Evolutionary conservation across 768 basidiomycete genomes (phyloP), one percentile per base, ranked within the genome.

Genomic region (Suillus americanus): DNA sequence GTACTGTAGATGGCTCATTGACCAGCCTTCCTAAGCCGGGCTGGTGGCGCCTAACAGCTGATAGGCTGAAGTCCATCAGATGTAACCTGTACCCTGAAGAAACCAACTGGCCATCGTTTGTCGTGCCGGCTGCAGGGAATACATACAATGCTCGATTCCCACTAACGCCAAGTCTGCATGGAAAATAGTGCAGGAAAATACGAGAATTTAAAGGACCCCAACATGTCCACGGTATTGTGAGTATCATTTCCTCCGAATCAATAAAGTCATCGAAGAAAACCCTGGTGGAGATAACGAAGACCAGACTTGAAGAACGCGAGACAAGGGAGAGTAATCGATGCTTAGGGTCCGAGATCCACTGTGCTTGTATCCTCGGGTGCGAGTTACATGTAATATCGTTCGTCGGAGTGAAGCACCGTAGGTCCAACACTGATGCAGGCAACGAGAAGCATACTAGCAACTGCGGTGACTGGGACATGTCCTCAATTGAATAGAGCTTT

Each of bases 401-500:
- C 38, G 25, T 59, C 25, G 25, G 38, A 59, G 40, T 18, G 25
- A 16, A 38, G 23, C 55, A 57, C 8, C 18, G 14, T 18, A 41
- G 25, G 38, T 8, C 5, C 1, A 12, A 18, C 16, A 25, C 1
- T 41, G 57, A 28, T 20, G 12, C 10, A 28, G 38, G 57, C 38
- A 59, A 59, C 23, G 28, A 28, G 25, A 59, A 59, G 16, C 38
- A 28, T 12, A 25, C 38, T 18, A 59, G 38, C 25, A 59, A 28
- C 28, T 28, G 57, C 18, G 25, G 57, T 20, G 25, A 3, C 18
- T 20, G 25, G 9, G 57, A 41, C 38, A 20, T 28, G 18, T 59
- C 25, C 57, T 59, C 57, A 2, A 59, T 59, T 28, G 25, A 59
- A 59, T 59, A 59, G 25, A 40, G 38, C 38, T 59, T 20, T 20